phyloP scores from a whole-genome alignment of 192 early-diverging fungal genomes.

The Dissophora globulifera region DNA sequence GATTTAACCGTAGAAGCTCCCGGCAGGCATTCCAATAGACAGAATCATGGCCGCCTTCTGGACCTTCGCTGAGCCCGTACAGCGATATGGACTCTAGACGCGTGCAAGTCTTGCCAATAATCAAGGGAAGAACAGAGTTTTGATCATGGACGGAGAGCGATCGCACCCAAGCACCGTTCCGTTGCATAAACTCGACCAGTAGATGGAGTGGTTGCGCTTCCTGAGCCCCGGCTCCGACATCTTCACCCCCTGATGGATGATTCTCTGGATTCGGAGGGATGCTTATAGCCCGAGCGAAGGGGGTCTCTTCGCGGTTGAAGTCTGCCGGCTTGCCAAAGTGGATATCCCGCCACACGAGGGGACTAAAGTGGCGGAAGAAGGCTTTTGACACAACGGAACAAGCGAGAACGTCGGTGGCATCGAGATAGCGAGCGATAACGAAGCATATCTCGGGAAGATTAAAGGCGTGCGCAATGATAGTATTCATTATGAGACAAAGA shows the following conservation, averaged over 20 bases:
- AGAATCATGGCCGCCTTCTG: neutral
- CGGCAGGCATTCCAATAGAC: conserved; percentile 9
- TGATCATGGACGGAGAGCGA: conserved; percentile 5
- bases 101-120: neutral
- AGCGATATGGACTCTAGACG: conserved; percentile 10
- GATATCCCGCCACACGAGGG: conserved; percentile 27
- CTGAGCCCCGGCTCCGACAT: too few relatives aligned
- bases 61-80: neutral
- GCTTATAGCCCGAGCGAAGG: neutral
- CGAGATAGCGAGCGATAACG: conserved; percentile 4
- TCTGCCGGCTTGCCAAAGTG: conserved; percentile 6
- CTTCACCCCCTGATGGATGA: too few relatives aligned
- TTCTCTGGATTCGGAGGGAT: too few relatives aligned
- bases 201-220: neutral
- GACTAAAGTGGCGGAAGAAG: conserved; percentile 11
- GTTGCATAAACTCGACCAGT: neutral
- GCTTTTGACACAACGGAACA: conserved; percentile 4
- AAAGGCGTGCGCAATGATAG: too few relatives aligned
- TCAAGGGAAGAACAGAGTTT: neutral
- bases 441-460: conserved; percentile 16
- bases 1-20: neutral
- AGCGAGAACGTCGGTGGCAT: conserved; percentile 10
- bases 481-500: too few relatives aligned
- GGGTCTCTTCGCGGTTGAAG: neutral
- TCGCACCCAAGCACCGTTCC: neutral